phyloP scores from a whole-genome alignment of 2,329 filamentous ascomycete genomes.

The Raffaelea deltoideospora region DNA sequence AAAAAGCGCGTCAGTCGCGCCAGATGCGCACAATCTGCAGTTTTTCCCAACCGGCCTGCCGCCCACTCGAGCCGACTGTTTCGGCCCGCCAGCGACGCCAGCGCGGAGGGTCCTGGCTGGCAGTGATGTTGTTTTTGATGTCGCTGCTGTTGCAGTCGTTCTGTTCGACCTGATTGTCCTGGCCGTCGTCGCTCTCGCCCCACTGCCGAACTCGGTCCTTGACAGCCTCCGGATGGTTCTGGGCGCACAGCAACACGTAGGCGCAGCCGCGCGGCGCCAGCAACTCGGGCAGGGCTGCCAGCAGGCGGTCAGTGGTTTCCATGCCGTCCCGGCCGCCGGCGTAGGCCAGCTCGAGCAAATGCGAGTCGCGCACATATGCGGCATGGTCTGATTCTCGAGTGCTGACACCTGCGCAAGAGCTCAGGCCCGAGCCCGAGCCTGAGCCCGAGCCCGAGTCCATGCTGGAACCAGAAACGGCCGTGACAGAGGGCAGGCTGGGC shows the following conservation, averaged over 20 bases:
- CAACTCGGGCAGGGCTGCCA: slow-evolving; percentile 51
- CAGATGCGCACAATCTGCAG: slow-evolving; percentile 80
- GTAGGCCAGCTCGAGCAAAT: slow-evolving; percentile 72
- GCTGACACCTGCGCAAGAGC: too few relatives aligned
- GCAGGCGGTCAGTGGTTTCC: slow-evolving; percentile 74
- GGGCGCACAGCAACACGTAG: slow-evolving; percentile 78
- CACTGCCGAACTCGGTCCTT: slow-evolving; percentile 15
- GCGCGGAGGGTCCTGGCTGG: too few relatives aligned
- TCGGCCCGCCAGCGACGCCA: slow-evolving; percentile 75
- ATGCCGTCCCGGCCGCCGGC: slow-evolving; percentile 84
- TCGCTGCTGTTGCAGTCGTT: too few relatives aligned
- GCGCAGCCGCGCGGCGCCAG: slow-evolving; percentile 59
- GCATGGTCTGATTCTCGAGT: too few relatives aligned
- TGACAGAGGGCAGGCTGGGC: slow-evolving; percentile 52
- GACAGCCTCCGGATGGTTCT: slow-evolving; percentile 58
- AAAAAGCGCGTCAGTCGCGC: slow-evolving; percentile 26
- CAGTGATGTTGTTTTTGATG: too few relatives aligned
- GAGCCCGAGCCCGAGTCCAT: background rate
- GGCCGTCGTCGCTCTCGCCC: slow-evolving; percentile 6
- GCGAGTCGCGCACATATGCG: slow-evolving; percentile 66
- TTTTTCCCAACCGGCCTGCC: slow-evolving; percentile 87
- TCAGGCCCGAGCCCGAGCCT: background rate
- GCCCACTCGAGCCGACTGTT: slow-evolving; percentile 69
- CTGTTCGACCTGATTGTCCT: slow-evolving; percentile 9
- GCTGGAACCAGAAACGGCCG: too few relatives aligned